These are phyloP conservation scores for Mytilinidion resinicola DNA, from an alignment of 495 filamentous ascomycete genomes.

Conservation along the genomic window DNA sequence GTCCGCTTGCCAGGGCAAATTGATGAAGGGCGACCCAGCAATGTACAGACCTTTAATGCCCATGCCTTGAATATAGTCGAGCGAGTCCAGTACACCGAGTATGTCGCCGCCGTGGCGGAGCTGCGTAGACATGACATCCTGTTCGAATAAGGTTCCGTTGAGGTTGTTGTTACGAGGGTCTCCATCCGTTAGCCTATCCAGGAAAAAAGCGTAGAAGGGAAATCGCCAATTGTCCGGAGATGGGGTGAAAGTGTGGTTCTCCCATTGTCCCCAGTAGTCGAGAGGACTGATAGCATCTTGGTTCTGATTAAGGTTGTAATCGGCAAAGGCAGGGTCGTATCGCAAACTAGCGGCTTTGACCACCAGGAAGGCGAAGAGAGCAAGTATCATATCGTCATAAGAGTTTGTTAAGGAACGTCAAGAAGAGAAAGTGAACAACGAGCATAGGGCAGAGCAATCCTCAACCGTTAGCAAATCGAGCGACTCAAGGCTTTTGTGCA, in stretches of 20 bases:
- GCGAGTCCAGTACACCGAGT: conserved; percentile 54
- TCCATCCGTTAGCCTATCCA: conserved; percentile 68
- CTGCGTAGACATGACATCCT: conserved; percentile 61
- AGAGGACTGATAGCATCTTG: conserved; percentile 48
- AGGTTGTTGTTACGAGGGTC: conserved; percentile 65
- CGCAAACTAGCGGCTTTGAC: conserved; percentile 34
- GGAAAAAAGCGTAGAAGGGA: conserved; percentile 64
- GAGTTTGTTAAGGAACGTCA: too few species aligned
- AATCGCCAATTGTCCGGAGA: conserved; percentile 66
- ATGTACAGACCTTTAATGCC: conserved; percentile 54
- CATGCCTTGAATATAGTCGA: conserved; percentile 72
- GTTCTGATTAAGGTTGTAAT: conserved; percentile 61
- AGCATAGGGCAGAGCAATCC: too few species aligned
- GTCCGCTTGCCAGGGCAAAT: conserved; percentile 61
- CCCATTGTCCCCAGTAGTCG: conserved; percentile 59
- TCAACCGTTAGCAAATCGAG: too few species aligned
- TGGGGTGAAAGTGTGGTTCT: conserved; percentile 46
- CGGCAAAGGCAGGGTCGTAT: conserved; percentile 43
- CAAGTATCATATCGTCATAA: too few species aligned
- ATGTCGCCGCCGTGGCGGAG: conserved; percentile 72
- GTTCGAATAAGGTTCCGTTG: conserved; percentile 64
- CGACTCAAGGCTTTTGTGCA: too few species aligned
- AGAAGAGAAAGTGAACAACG: too few species aligned
- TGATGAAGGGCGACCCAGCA: conserved; percentile 60
- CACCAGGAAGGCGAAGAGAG: too few species aligned